Evolutionary conservation across 169 alveolate genomes (phyloP).

Genomic region (Sarcocystis neurona): DNA sequence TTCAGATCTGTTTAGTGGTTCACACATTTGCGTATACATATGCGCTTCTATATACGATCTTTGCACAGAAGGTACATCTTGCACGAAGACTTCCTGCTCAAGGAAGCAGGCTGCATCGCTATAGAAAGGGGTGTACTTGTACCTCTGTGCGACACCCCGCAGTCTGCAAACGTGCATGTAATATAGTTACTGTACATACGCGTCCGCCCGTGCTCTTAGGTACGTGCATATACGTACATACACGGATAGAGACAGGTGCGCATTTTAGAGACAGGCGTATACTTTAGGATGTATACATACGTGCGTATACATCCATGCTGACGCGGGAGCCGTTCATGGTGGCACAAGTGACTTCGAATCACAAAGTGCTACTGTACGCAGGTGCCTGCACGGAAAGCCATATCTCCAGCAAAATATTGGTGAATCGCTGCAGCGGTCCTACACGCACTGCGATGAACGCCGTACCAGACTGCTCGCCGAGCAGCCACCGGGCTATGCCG

Average conservation of each 20-base stretch:
- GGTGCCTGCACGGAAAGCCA: too few species aligned
- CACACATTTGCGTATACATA: conserved; percentile 16
- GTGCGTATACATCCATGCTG: not conserved
- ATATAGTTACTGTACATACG: not conserved
- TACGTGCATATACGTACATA: conserved; percentile 25
- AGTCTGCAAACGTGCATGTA: conserved; percentile 27
- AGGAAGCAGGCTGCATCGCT: too few species aligned
- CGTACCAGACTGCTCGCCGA: conserved; percentile 22
- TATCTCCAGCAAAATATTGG: too few species aligned
- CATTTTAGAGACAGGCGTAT: not conserved
- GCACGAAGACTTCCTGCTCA: too few species aligned
- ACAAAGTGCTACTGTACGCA: not conserved
- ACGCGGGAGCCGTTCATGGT: not conserved
- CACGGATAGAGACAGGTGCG: not conserved
- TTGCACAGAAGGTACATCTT: too few species aligned
- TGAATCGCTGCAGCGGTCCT: conserved; percentile 8
- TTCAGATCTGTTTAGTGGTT: not conserved
- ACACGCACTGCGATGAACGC: not conserved
- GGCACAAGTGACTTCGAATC: not conserved
- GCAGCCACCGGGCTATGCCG: conserved; percentile 47
- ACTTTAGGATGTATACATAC: not conserved
- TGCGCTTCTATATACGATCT: not conserved
- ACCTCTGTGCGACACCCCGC: too few species aligned
- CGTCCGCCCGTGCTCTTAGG: not conserved
- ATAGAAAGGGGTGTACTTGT: too few species aligned